Conservation (phyloP, 2,329 filamentous ascomycete genomes). For the Sphaceloma murrayae region DNA sequence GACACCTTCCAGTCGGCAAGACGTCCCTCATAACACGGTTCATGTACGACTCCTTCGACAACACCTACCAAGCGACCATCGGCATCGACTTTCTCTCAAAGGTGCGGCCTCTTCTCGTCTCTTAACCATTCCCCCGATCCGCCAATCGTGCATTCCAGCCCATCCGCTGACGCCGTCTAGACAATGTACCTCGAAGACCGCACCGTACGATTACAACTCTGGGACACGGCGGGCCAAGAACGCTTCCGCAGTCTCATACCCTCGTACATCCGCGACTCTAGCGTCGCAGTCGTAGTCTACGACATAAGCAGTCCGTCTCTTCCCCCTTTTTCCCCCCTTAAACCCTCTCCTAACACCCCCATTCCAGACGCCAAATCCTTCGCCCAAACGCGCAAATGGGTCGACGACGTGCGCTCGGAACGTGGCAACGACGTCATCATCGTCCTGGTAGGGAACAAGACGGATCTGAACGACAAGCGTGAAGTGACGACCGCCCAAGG, state of each 20-base stretch:
- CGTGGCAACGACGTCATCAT: slow-evolving; percentile 98
- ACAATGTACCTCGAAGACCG: slow-evolving; percentile 99
- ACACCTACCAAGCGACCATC: slow-evolving; percentile 98
- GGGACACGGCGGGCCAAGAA: slow-evolving; percentile 97
- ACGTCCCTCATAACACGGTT: slow-evolving; percentile 97
- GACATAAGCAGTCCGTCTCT: slow-evolving; percentile 71
- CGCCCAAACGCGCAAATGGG: slow-evolving; percentile 98
- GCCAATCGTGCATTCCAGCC: too few species aligned
- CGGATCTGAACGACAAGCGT: slow-evolving; percentile 93
- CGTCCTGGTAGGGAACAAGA: slow-evolving; percentile 97
- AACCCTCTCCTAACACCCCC: slow-evolving; percentile 15
- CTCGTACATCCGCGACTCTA: slow-evolving; percentile 96
- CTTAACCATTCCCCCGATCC: too few species aligned
- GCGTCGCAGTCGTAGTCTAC: slow-evolving; percentile 96
- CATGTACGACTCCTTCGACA: slow-evolving; percentile 99
- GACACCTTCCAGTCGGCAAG: slow-evolving; percentile 66
- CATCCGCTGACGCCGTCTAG: slow-evolving; percentile 38
- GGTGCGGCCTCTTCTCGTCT: slow-evolving; percentile 42
- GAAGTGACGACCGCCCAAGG: slow-evolving; percentile 95
- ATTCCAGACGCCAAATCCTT: slow-evolving; percentile 77
- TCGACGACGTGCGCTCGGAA: slow-evolving; percentile 94
- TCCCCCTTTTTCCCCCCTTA: neutral
- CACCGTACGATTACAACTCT: slow-evolving; percentile 92
- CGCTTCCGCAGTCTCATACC: slow-evolving; percentile 94
- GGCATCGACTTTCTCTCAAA: slow-evolving; percentile 99